Percentiles rank a stretch among this genome's conserved stretches.
These are phyloP conservation scores for Salix dunnii DNA, from an alignment of 345 rosid genomes.

Conservation along the genomic window DNA sequence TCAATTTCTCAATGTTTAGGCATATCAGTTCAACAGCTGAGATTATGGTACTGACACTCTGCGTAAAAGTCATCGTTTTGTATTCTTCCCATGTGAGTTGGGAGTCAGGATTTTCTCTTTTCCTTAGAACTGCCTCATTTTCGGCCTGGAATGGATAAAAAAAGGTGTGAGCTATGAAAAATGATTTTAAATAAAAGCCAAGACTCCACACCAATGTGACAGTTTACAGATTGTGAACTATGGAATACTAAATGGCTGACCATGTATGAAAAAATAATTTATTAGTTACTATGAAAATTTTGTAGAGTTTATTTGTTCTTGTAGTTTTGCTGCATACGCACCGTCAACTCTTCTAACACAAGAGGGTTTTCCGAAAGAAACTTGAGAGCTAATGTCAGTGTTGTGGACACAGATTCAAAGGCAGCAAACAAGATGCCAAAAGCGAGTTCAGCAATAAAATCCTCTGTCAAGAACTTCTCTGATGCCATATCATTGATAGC, in stretches of 20 bases:
- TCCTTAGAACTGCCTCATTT: not conserved
- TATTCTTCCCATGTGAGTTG: not conserved
- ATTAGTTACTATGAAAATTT: not conserved
- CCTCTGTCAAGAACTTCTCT: slow-evolving; percentile 31
- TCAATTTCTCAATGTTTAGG: not conserved
- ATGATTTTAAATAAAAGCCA: not conserved
- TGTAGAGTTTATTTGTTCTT: not conserved
- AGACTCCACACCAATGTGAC: not conserved
- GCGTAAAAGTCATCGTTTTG: not conserved
- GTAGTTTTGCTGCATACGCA: not conserved
- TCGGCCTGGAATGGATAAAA: not conserved
- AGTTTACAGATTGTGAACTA: not conserved
- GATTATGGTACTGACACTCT: not conserved
- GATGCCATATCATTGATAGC: slow-evolving; percentile 18
- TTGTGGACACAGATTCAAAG: slow-evolving; percentile 13
- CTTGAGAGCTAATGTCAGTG: slow-evolving; percentile 20
- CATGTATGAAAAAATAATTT: not conserved
- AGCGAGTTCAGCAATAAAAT: slow-evolving; percentile 17
- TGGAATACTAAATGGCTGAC: not conserved
- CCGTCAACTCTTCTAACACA: slow-evolving; percentile 33
- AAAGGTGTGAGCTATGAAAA: not conserved
- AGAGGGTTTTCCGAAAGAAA: slow-evolving; percentile 33
- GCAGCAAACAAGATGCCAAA: slow-evolving; percentile 23
- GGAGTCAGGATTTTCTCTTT: not conserved
- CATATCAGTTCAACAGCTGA: not conserved